Conservation (phyloP, 495 filamentous ascomycete genomes). For the Lophiostoma macrostomum region DNA sequence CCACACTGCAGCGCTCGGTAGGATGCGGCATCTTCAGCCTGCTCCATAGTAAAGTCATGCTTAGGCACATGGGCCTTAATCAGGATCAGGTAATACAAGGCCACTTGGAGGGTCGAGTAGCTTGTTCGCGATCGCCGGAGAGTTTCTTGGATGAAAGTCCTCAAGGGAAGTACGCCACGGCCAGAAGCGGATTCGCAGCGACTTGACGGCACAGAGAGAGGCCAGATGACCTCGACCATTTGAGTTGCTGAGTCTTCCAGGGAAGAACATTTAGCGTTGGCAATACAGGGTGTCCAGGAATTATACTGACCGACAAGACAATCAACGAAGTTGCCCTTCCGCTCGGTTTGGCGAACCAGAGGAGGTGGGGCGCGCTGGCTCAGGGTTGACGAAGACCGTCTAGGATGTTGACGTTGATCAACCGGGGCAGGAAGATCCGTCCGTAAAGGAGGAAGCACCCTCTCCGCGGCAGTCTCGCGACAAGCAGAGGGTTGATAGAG, state of each 20-base stretch:
- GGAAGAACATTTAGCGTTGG: slow-evolving; percentile 36
- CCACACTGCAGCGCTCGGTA: slow-evolving; percentile 90
- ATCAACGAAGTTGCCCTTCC: slow-evolving; percentile 94
- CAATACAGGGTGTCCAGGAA: slow-evolving; percentile 19
- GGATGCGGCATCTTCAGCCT: slow-evolving; percentile 67
- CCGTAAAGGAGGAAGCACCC: slow-evolving; percentile 27
- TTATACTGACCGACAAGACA: slow-evolving; percentile 90
- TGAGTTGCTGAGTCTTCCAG: slow-evolving; percentile 88
- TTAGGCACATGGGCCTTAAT: slow-evolving; percentile 87
- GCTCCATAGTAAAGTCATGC: slow-evolving; percentile 82
- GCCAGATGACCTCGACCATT: slow-evolving; percentile 97
- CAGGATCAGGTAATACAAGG: slow-evolving; percentile 91
- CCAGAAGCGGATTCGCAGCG: slow-evolving; percentile 51
- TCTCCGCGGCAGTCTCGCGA: slow-evolving; percentile 19
- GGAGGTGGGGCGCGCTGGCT: slow-evolving; percentile 66
- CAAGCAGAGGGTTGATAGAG: slow-evolving; percentile 28
- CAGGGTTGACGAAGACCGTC: slow-evolving; percentile 55
- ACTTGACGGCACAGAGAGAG: slow-evolving; percentile 60
- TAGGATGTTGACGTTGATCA: slow-evolving; percentile 76
- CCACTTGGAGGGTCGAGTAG: slow-evolving; percentile 95
- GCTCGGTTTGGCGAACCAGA: slow-evolving; percentile 84
- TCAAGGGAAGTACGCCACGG: slow-evolving; percentile 75
- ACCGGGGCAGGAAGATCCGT: slow-evolving; percentile 41
- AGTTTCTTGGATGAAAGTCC: slow-evolving; percentile 96
- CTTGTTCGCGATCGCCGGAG: slow-evolving; percentile 90